Evolutionary conservation across 2,329 filamentous ascomycete species (phyloP).

Genomic region (Stemphylium vesicarium): DNA sequence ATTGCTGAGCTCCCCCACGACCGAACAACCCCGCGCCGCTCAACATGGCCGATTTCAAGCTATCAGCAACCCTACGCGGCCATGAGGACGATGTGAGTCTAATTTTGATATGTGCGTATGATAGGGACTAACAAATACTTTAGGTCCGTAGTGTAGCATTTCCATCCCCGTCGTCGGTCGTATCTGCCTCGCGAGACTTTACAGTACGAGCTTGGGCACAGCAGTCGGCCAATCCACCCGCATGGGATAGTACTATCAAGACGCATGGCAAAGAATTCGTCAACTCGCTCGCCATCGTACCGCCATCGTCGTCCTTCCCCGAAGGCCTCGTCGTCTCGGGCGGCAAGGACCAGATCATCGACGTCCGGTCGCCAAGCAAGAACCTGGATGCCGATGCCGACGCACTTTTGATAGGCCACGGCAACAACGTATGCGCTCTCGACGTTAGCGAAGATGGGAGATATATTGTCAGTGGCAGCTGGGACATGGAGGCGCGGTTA

Average conservation of each 20-base stretch:
- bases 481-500: slow-evolving; percentile 86
- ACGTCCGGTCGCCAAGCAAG: slow-evolving; percentile 77
- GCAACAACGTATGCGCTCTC: slow-evolving; percentile 84
- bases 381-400: slow-evolving; percentile 78
- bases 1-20: slow-evolving; percentile 15
- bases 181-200: slow-evolving; percentile 90
- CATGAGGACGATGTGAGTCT: slow-evolving; percentile 85
- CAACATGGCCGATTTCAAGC: slow-evolving; percentile 83
- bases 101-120: not conserved
- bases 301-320: slow-evolving; percentile 70
- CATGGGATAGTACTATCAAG: slow-evolving; percentile 78
- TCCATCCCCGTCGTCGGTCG: slow-evolving; percentile 71
- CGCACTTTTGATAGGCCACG: slow-evolving; percentile 83
- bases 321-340: slow-evolving; percentile 86
- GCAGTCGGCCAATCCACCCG: slow-evolving; percentile 67
- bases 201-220: slow-evolving; percentile 87
- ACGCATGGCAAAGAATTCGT: slow-evolving; percentile 84
- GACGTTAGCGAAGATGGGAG: slow-evolving; percentile 75
- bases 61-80: slow-evolving; percentile 86
- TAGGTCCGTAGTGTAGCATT: slow-evolving; percentile 89
- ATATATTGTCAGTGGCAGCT: slow-evolving; percentile 87
- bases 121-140: not conserved
- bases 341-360: slow-evolving; percentile 91
- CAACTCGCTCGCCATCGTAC: slow-evolving; percentile 81
- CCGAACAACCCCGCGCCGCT: slow-evolving; percentile 32